These are phyloP conservation scores for Backusella tarrabulga DNA, from an alignment of 192 early-diverging fungal genomes.

Conservation along the genomic window DNA sequence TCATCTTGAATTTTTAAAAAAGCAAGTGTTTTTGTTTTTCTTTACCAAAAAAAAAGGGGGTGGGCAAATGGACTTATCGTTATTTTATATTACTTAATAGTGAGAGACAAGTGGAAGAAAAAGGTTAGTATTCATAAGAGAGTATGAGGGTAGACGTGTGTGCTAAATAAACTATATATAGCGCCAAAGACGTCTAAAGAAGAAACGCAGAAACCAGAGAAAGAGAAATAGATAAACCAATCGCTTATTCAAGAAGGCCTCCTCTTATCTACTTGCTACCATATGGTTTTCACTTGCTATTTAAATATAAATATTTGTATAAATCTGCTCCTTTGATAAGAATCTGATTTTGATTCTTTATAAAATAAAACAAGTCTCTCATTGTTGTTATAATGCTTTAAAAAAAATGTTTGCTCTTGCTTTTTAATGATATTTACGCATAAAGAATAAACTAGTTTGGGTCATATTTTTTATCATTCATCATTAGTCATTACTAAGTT, in stretches of 20 bases:
- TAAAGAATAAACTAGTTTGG: too few species aligned
- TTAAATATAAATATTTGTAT: not conserved
- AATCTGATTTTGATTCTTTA: not conserved
- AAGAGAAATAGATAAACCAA: constrained; percentile 1
- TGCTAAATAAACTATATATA: not conserved
- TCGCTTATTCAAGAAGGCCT: not conserved
- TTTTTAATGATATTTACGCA: not conserved
- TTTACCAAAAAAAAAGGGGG: not conserved
- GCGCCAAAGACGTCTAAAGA: constrained; percentile 5
- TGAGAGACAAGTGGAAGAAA: constrained; percentile 9
- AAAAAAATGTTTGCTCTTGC: not conserved
- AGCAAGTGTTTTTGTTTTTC: not conserved
- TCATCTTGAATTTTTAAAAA: not conserved
- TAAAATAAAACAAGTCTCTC: not conserved
- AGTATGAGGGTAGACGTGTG: not conserved
- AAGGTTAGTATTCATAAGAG: not conserved
- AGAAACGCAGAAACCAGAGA: not conserved
- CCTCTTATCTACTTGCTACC: not conserved
- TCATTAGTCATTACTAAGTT: not conserved
- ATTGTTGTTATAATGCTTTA: not conserved
- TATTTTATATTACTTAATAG: not conserved
- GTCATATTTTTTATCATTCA: not conserved
- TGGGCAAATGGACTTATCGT: not conserved
- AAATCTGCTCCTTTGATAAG: not conserved
- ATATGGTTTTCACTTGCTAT: not conserved